Evolutionary conservation across 108 stramenopile genomes (phyloP), one percentile per base, ranked within the genome.

Genomic region (Stephanodiscus minutulus): DNA sequence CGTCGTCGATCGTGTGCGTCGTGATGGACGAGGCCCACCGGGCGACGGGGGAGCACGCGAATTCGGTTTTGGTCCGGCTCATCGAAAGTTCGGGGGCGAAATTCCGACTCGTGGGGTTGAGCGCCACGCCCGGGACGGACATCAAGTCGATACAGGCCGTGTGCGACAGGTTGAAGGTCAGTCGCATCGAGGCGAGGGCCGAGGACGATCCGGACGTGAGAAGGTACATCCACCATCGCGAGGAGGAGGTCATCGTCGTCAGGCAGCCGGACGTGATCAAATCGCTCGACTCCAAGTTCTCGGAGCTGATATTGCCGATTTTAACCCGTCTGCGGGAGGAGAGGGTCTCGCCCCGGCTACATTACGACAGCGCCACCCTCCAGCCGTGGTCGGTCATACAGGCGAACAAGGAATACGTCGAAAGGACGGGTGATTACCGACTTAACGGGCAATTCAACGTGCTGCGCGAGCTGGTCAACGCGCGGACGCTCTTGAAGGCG

Each of bases 11-110:
- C 28, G 94, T 97, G 7, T 96, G 96, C 58, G 64, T 98, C 10
- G 97, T 99, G 12, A 72, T 99, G 39, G 99, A 98, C 79, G 99
- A 99, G 81, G 98, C 97, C 10, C 99, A 99, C 79, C 88, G 90
- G 47, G 94, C 98, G 1, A 89, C 84, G 5, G 97, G 97, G n/a
- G 85, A 95, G 50, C 97, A 98, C 73, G 91, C 98, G 7, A 77
- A 70, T 44, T 83, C 80, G 9, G 77, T 96, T 22, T 52, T 96
- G n/a, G 65, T 86, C 9, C 61, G 68, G 7, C 68, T 97, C 39
- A 78, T 82, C 24, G 65, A 69, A 29, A 64, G 68, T 6, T 62
- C 83, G 7, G 76, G 82, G 11, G 87, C 88, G 5, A 89, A 89
- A 52, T 91, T 85, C 64, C 85, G 93, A 24, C 66, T 93, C 10